phyloP scores from a whole-genome alignment of 179 eudicot species.

The Camellia oleifera region DNA sequence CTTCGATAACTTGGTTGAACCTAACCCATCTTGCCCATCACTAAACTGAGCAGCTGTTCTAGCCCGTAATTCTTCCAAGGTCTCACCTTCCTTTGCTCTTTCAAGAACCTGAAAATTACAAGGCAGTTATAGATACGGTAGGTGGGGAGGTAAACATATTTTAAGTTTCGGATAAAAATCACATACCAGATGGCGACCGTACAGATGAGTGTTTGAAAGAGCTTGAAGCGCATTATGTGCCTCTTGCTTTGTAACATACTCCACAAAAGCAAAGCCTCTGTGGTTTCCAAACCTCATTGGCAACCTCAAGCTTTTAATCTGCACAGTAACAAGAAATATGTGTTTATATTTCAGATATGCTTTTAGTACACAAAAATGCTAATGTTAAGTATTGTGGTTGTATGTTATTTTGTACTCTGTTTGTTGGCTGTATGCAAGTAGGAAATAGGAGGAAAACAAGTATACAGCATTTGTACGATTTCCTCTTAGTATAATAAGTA shows the following conservation, averaged over 20 bases:
- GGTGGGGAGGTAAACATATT: neutral
- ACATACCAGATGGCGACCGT: conserved; percentile 96
- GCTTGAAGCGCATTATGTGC: conserved; percentile 87
- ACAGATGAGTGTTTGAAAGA: conserved; percentile 84
- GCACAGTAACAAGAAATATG: conserved; percentile 5
- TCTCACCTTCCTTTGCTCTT: conserved; percentile 94
- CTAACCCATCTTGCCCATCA: conserved; percentile 40
- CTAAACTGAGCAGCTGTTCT: conserved; percentile 86
- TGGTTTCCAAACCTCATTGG: conserved; percentile 82
- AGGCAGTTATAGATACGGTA: neutral
- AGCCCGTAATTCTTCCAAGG: conserved; percentile 82
- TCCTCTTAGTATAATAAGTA: too few relatives aligned
- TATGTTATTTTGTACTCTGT: too few relatives aligned
- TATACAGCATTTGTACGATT: too few relatives aligned
- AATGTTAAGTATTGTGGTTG: too few relatives aligned
- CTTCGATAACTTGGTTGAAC: conserved; percentile 46
- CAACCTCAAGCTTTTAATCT: conserved; percentile 87
- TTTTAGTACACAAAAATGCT: too few relatives aligned
- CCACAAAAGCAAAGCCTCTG: conserved; percentile 95
- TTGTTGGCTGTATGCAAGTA: too few relatives aligned
- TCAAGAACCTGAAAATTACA: conserved; percentile 63
- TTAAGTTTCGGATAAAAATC: neutral
- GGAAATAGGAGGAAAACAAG: too few relatives aligned
- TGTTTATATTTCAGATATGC: too few relatives aligned
- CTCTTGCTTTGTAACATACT: conserved; percentile 91